Evolutionary conservation across 2,329 filamentous ascomycete species (phyloP), one percentile per base, ranked within the genome.

Genomic region (Claviceps sp.): DNA sequence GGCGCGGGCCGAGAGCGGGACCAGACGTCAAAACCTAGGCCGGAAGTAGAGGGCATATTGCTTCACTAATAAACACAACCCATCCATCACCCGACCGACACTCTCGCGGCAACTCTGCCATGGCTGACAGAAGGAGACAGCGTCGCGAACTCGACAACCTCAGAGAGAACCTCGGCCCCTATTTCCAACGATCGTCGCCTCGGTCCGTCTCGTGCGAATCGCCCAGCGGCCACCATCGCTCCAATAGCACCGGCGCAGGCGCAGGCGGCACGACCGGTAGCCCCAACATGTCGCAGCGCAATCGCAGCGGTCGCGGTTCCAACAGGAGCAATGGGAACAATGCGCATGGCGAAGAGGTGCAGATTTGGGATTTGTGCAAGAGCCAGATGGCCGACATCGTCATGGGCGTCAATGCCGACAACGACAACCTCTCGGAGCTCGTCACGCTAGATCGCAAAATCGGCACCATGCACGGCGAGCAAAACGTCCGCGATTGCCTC

Each of bases 341-440:
- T 37, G 42, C 64, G 7, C 67, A 70, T 37, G 71, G 71, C 30
- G 71, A 73, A 55, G 71, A 73, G 57, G 67, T 65, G 8, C 63
- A 69, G 47, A 65, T 72, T 5, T 73, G 71, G 71, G 69, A 72
- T 37, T 57, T 60, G 1, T 67, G 64, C 58, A 71, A 72, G 54
- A 60, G 58, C 4, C 67, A 70, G 47, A 60, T 72, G 34, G 59
- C 61, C 38, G 70, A 73, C 18, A 65, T 71, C 30, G 64, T 73
- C 4, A 56, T 55, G 4, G 64, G 65, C 34, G 63, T 73, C 62
- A 72, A 73, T 54, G 59, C 63, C 34, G 71, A 73, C 53, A 72
- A 71, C 44, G 65, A 70, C 53, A 70, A 64, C 56, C 63, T 73
- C 34, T 54, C 55, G 14, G 61, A 70, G 54, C 65, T 73, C 14